Conservation (phyloP, 257 asterid genomes). For the Nicotiana paniculata region DNA sequence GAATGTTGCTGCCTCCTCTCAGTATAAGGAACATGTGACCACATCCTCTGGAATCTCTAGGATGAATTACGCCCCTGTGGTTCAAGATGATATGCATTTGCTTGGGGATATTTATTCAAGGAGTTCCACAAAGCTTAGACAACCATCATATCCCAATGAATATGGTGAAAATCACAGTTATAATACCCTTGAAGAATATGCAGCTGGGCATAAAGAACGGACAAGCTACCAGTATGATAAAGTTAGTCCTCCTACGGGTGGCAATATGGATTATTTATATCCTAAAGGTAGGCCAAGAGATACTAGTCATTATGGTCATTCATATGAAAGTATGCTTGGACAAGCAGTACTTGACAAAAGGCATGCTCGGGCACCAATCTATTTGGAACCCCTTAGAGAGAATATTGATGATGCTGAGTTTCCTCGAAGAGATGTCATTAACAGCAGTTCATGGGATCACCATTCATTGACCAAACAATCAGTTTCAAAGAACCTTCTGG, state of each 20-base stretch:
- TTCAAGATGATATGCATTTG: conserved; percentile 9
- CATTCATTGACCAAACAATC: not conserved
- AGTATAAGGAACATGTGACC: conserved; percentile 8
- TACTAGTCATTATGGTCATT: conserved; percentile 7
- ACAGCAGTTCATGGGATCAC: conserved; percentile 12
- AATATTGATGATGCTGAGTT: not conserved
- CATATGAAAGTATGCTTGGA: conserved; percentile 7
- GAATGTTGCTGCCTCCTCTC: conserved; percentile 2
- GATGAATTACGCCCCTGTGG: conserved; percentile 8
- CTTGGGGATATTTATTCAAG: not conserved
- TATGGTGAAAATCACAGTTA: conserved; percentile 8
- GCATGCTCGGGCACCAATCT: conserved; percentile 2
- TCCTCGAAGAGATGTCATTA: conserved; percentile 2
- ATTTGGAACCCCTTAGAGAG: conserved; percentile 2
- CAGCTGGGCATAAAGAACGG: conserved; percentile 7
- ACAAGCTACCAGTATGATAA: conserved; percentile 6
- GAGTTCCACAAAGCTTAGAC: not conserved
- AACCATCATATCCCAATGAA: not conserved
- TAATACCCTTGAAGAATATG: conserved; percentile 5
- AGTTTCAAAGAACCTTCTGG: conserved; percentile 4
- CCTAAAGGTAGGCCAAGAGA: not conserved
- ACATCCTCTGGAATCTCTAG: conserved; percentile 13
- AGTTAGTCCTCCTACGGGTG: not conserved
- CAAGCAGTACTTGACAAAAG: conserved; percentile 1
- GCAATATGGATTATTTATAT: conserved; percentile 8